phyloP scores from a whole-genome alignment of 2,329 filamentous ascomycete genomes.

The Talaromyces rugulosus region DNA sequence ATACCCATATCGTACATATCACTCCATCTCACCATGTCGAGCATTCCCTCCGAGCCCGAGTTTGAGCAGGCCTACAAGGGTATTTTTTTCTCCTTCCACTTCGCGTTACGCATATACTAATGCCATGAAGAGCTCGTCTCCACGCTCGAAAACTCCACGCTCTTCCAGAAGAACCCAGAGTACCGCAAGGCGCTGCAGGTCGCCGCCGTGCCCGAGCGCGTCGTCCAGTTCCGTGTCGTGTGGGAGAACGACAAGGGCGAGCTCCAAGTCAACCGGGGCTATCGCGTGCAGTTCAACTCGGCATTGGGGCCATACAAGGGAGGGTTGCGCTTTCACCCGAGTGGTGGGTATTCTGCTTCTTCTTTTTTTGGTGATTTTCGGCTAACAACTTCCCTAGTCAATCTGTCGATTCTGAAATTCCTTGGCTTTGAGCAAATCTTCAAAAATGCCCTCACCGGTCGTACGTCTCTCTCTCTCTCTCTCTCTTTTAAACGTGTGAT shows the following conservation, averaged over 20 bases:
- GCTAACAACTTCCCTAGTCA: slow-evolving; percentile 26
- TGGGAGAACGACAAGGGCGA: slow-evolving; percentile 94
- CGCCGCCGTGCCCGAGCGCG: slow-evolving; percentile 84
- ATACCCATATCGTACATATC: no score
- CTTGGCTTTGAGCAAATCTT: slow-evolving; percentile 99
- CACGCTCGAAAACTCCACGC: slow-evolving; percentile 87
- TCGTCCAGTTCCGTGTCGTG: slow-evolving; percentile 94
- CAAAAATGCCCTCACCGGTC: slow-evolving; percentile 96
- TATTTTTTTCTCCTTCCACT: slow-evolving; percentile 33
- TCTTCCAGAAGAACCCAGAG: slow-evolving; percentile 92
- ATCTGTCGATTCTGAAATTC: slow-evolving; percentile 80
- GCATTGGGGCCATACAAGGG: slow-evolving; percentile 98
- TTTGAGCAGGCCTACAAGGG: slow-evolving; percentile 98
- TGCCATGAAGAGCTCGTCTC: slow-evolving; percentile 73
- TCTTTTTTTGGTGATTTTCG: background rate
- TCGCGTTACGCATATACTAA: background rate
- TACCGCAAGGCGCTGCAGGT: slow-evolving; percentile 88
- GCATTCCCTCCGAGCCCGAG: slow-evolving; percentile 85
- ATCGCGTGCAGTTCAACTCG: slow-evolving; percentile 97
- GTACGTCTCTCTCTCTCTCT: slow-evolving; percentile 51
- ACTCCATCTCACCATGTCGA: slow-evolving; percentile 58
- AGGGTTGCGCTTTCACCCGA: slow-evolving; percentile 89
- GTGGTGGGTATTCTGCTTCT: slow-evolving; percentile 25
- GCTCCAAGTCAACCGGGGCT: slow-evolving; percentile 89
- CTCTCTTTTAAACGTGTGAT: background rate